Evolutionary conservation across 345 rosid species (phyloP).

Genomic region (Limnanthes douglasii): DNA sequence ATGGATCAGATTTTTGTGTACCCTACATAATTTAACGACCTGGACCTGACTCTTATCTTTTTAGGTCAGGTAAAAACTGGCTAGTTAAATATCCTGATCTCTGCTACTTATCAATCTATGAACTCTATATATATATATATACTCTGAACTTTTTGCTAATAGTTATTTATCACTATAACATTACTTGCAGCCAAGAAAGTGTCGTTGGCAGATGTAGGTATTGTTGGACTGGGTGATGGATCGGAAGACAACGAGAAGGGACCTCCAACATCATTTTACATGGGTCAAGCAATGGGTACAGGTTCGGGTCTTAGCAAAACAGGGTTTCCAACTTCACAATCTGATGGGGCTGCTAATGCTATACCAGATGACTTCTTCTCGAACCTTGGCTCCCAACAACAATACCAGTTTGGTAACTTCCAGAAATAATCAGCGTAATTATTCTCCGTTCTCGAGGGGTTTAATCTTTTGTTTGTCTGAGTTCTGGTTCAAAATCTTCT

Average conservation of each 20-base stretch:
- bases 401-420: conserved; percentile 42
- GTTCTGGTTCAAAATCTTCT: too few species aligned
- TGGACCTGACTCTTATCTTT: not conserved
- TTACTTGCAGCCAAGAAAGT: conserved; percentile 81
- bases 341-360: conserved; percentile 11
- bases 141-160: too few species aligned
- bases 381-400: conserved; percentile 48
- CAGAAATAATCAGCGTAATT: too few species aligned
- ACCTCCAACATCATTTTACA: conserved; percentile 40
- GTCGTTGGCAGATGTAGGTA: conserved; percentile 70
- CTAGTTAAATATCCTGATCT: too few species aligned
- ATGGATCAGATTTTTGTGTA: not conserved
- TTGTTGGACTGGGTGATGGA: conserved; percentile 48
- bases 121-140: too few species aligned
- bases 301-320: conserved; percentile 70
- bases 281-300: conserved; percentile 88
- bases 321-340: conserved; percentile 27
- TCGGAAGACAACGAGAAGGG: conserved; percentile 53
- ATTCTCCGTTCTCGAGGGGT: too few species aligned
- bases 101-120: not conserved
- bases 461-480: too few species aligned
- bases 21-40: not conserved
- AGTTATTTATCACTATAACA: conserved; percentile 3
- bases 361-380: conserved; percentile 55
- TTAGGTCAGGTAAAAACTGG: not conserved